These are phyloP conservation scores for Entelexis sorbosivorans DNA, from an alignment of 1,139 yeast species.

Conservation along the genomic window DNA sequence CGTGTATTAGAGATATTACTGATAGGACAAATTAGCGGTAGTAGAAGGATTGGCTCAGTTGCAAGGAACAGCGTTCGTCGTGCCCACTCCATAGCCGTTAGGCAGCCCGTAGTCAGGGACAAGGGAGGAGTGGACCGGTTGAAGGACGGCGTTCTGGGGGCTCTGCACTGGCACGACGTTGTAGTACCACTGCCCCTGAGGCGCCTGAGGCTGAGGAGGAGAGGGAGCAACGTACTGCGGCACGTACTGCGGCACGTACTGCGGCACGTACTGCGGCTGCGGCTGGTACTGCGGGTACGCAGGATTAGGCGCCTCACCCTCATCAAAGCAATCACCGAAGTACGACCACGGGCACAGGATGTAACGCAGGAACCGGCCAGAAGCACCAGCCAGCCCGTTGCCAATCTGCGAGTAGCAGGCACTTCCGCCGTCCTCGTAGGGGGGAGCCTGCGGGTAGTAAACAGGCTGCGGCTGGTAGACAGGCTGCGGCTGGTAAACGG, in stretches of 20 bases:
- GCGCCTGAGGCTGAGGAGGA: conserved; percentile 8
- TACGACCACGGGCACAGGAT: conserved; percentile 18
- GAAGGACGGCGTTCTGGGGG: conserved; percentile 6
- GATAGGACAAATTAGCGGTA: not conserved
- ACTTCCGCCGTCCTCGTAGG: not conserved
- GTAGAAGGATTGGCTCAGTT: not conserved
- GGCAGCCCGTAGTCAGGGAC: conserved; percentile 20
- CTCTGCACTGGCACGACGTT: conserved; percentile 9
- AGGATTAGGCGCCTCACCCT: not conserved
- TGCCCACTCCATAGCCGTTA: conserved; percentile 13
- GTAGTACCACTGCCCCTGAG: conserved; percentile 18
- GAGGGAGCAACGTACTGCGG: no score
- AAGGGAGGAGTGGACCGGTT: conserved; percentile 14
- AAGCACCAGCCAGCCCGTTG: conserved; percentile 8
- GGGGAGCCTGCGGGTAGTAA: conserved; percentile 1
- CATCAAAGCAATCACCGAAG: conserved; percentile 4
- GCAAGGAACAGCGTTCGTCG: conserved; percentile 1
- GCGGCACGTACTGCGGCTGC: conserved; percentile 1
- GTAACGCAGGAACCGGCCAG: conserved; percentile 15
- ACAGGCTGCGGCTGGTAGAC: conserved; percentile 1
- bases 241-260: not conserved
- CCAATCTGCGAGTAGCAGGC: conserved; percentile 1
- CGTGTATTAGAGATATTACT: not conserved
- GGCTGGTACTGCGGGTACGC: conserved; percentile 1
- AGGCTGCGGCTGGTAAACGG: not conserved